Evolutionary conservation across 2,329 filamentous ascomycete genomes (phyloP), one percentile per base, ranked within the genome.

Genomic region (Coleophoma eucalyptorum): DNA sequence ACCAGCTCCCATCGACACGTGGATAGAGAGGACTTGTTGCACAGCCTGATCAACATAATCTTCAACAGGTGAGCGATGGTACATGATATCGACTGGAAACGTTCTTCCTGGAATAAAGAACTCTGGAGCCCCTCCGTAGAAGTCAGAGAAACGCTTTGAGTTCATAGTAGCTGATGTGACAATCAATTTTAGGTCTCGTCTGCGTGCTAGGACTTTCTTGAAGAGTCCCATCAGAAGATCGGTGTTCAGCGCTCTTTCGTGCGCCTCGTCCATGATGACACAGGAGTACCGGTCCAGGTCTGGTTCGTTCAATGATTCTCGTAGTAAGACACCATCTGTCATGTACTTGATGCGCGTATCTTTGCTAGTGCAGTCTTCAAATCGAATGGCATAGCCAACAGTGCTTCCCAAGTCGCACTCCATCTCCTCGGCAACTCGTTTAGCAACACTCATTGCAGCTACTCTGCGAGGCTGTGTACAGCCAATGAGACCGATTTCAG

Each of bases 121-220:
- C 63, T 99, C 94, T 0, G 94, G 95, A 0, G 95, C 94, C 12
- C 92, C 93, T 21, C 93, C 93, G 60, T 93, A 99, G 67, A 99
- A 99, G 50, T 93, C 87, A 0, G 93, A 94, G 66, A 99, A 99
- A 2, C 92, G 84, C 62, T 97, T 94, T 20, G 94, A 84, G 67
- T 99, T 99, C 94, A 99, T 97, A 0, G 94, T 99, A 5, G 94
- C 95, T 13, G 94, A 97, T 1, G 94, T 99, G 48, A 99, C 93
- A 53, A 99, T 97, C 44, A 99, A 76, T 69, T 97, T 99, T 44
- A 99, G 75, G 64, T 99, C 94, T 62, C 91, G 82, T 53, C 95
- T 82, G 48, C 93, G 80, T 55, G 93, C 87, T 43, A 99, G 73
- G 4, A 99, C 93, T 71, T 99, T 99, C 69, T 97, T 99, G 73